A percentile compares a stretch with the other conserved stretches of the same genome.
phyloP scores from a whole-genome alignment of 78 protist genomes.

The Neovahlkampfia damariscottae region DNA sequence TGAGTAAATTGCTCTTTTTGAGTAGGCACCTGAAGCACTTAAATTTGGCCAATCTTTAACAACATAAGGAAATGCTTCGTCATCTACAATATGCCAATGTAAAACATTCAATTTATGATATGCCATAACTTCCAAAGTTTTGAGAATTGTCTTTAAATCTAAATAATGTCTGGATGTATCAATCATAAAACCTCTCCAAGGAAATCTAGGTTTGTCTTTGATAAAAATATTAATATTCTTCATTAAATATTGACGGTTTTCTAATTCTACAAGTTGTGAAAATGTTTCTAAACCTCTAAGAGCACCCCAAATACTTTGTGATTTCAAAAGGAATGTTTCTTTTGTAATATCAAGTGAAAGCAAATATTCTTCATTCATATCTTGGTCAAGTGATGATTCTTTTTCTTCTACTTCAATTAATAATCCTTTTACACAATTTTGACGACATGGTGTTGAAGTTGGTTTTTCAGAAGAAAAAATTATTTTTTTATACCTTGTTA shows the following conservation, averaged over 20 bases:
- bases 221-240: slow-evolving; percentile 1
- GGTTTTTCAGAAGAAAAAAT: no score
- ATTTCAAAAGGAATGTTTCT: no score
- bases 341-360: no score
- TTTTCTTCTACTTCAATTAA: no score
- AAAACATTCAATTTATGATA: slow-evolving; percentile 61
- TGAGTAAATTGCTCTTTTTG: slow-evolving; percentile 42
- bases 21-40: slow-evolving; percentile 39
- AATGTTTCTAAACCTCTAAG: slow-evolving; percentile 71
- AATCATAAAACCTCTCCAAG: slow-evolving; percentile 71
- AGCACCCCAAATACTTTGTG: slow-evolving; percentile 62
- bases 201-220: slow-evolving; percentile 67
- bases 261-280: slow-evolving; percentile 65
- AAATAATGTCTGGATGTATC: slow-evolving; percentile 81
- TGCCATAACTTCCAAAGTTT: slow-evolving; percentile 51
- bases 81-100: slow-evolving; percentile 86
- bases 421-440: no score
- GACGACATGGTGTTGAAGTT: no score
- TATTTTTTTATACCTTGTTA: no score
- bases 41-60: slow-evolving; percentile 38
- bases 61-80: slow-evolving; percentile 71
- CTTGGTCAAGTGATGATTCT: no score
- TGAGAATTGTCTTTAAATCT: slow-evolving; percentile 30
- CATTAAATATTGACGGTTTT: neutral
- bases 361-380: no score